Evolutionary conservation across 1,284 basidiomycete species (phyloP).

Genomic region (Coniophora puteana): DNA sequence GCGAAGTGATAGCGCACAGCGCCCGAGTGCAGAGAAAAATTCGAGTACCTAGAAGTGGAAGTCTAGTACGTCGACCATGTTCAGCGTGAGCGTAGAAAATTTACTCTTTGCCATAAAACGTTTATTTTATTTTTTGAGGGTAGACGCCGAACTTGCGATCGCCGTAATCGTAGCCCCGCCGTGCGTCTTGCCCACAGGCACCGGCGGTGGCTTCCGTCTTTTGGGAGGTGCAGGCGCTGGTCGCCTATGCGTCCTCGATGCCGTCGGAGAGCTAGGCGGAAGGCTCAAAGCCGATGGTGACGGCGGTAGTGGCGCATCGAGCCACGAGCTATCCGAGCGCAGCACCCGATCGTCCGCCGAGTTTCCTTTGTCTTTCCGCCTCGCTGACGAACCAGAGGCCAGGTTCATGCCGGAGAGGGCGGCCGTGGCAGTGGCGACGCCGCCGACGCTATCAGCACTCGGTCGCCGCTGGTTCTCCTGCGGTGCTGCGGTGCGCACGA

Average conservation of each 20-base stretch:
- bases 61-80: neutral
- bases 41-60: too few relatives aligned
- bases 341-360: conserved; percentile 27
- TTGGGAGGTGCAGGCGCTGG: conserved; percentile 53
- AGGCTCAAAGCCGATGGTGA: conserved; percentile 16
- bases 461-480: conserved; percentile 44
- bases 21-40: too few relatives aligned
- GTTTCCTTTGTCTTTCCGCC: conserved; percentile 27
- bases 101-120: too few relatives aligned
- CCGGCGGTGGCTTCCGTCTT: conserved; percentile 62
- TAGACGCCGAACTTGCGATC: conserved; percentile 32
- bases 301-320: conserved; percentile 10
- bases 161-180: conserved; percentile 49
- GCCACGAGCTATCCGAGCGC: conserved; percentile 13
- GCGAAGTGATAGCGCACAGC: too few relatives aligned
- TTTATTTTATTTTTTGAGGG: too few relatives aligned
- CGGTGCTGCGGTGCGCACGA: conserved; percentile 35
- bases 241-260: conserved; percentile 15
- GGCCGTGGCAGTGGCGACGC: conserved; percentile 35
- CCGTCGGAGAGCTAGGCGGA: conserved; percentile 9
- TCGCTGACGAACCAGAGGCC: too few relatives aligned
- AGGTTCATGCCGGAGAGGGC: too few relatives aligned
- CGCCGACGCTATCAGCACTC: conserved; percentile 48
- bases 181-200: conserved; percentile 44
- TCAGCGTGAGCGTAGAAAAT: too few relatives aligned